phyloP scores from a whole-genome alignment of 805 yeast species.

The Candida maris region DNA sequence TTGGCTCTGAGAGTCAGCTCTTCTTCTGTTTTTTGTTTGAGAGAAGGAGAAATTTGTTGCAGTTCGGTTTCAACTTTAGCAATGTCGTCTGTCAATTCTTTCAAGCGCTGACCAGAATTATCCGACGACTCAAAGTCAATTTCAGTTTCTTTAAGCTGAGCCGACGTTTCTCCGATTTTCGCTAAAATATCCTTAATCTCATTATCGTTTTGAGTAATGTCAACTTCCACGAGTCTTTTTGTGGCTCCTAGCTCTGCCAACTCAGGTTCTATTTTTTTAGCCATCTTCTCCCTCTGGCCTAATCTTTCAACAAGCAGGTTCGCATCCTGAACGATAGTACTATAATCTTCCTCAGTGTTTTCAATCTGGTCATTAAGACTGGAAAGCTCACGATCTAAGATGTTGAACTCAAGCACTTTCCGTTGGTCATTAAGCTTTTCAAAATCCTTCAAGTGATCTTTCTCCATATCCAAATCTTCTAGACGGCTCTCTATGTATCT shows the following conservation, averaged over 20 bases:
- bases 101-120: constrained; percentile 18
- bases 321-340: constrained; percentile 47
- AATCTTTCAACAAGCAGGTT: constrained; percentile 52
- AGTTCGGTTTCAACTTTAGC: constrained; percentile 37
- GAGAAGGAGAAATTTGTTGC: constrained; percentile 36
- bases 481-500: constrained; percentile 66
- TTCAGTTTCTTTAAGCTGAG: constrained; percentile 42
- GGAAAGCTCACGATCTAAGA: constrained; percentile 72
- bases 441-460: constrained; percentile 65
- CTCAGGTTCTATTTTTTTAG: constrained; percentile 41
- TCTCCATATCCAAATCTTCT: constrained; percentile 76
- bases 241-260: constrained; percentile 46
- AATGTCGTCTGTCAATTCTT: constrained; percentile 28
- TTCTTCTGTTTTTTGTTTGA: constrained; percentile 34
- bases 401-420: constrained; percentile 67
- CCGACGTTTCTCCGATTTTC: constrained; percentile 46
- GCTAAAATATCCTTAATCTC: constrained; percentile 49
- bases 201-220: constrained; percentile 49
- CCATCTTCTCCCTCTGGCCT: constrained; percentile 55
- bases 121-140: constrained; percentile 30
- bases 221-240: constrained; percentile 50
- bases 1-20: constrained; percentile 42
- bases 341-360: constrained; percentile 54
- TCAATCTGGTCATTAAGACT: constrained; percentile 60
- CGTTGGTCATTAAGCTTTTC: constrained; percentile 65